These are phyloP conservation scores for Edaphochlamys debaryana DNA, from an alignment of 139 green algal genomes.

Conservation along the genomic window DNA sequence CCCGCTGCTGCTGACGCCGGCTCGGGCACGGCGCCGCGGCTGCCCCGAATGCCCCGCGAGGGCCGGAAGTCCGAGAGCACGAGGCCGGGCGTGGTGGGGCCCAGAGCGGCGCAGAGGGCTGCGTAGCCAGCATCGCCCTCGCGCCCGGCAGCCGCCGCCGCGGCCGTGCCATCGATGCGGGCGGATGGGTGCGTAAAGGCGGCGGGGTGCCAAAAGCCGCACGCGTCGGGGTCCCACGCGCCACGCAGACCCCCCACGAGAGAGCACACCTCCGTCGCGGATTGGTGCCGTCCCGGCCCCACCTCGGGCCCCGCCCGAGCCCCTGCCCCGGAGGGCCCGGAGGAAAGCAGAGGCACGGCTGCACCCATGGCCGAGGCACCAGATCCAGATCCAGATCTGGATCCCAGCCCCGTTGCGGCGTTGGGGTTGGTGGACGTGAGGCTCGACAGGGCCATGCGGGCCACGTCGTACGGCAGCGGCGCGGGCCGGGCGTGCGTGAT, in stretches of 20 bases:
- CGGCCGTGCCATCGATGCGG: no score
- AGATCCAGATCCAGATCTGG: background rate
- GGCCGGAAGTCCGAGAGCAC: conserved; percentile 13
- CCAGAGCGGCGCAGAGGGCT: background rate
- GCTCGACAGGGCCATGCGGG: no score
- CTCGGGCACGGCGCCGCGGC: no score
- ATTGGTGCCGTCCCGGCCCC: no score
- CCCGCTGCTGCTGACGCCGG: background rate
- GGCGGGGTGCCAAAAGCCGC: conserved; percentile 34
- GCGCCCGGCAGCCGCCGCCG: background rate
- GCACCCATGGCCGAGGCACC: background rate
- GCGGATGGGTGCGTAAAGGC: background rate
- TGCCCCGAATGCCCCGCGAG: no score
- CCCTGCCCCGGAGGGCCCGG: no score
- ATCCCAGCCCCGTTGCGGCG: no score
- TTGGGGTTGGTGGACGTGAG: no score
- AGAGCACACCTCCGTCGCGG: background rate
- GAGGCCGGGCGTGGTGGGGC: background rate
- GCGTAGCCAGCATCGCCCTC: background rate
- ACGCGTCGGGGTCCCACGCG: conserved; percentile 11
- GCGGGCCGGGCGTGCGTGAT: background rate
- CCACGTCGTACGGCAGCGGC: background rate
- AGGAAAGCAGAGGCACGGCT: background rate
- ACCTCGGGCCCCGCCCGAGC: no score
- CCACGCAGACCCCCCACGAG: background rate